A percentile compares a stretch with the other conserved stretches of the same genome.
phyloP scores from a whole-genome alignment of 2,329 filamentous ascomycete species.

The Cercospora sojina region DNA sequence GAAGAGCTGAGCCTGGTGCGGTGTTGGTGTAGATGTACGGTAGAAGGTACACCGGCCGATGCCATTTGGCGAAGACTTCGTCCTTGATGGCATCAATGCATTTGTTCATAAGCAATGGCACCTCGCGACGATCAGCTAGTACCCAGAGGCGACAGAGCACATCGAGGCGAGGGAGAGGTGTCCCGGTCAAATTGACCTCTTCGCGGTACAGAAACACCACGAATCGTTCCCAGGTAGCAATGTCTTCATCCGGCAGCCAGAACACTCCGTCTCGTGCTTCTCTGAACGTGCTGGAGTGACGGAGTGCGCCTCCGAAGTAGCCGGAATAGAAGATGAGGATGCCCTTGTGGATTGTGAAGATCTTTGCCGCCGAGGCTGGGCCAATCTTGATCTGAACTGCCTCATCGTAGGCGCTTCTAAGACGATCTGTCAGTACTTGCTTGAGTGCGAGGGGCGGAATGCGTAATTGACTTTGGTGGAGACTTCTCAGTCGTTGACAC shows the following conservation, averaged over 20 bases:
- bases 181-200: neutral
- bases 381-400: neutral
- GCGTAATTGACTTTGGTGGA: neutral
- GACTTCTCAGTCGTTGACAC: neutral
- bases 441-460: neutral
- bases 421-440: neutral
- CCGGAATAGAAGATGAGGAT: neutral
- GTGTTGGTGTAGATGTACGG: slow-evolving; percentile 14
- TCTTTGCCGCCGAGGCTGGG: neutral
- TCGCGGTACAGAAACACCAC: neutral
- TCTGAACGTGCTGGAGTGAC: neutral
- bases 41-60: neutral
- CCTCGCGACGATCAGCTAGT: neutral
- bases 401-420: neutral
- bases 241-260: neutral
- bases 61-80: neutral
- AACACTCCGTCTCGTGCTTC: neutral
- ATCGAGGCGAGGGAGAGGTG: no score
- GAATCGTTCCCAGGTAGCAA: neutral
- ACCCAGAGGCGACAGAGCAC: neutral
- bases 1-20: neutral
- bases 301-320: neutral
- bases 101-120: neutral
- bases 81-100: neutral
- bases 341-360: neutral